These are phyloP conservation scores for Mimosa bimucronata DNA, from an alignment of 306 rosid species.

Conservation along the genomic window DNA sequence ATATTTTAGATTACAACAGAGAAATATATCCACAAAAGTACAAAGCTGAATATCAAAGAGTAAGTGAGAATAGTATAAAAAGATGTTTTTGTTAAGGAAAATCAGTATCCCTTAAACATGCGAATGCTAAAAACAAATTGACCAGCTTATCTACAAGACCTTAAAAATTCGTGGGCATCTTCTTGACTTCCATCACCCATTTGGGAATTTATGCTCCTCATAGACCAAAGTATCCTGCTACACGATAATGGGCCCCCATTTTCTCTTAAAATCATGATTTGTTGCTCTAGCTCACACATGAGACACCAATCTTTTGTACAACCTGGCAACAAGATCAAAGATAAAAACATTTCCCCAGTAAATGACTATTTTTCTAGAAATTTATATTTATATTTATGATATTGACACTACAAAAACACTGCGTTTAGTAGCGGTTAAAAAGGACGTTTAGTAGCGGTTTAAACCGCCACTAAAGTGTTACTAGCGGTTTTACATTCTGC, in stretches of 20 bases:
- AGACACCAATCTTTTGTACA: conserved; percentile 85
- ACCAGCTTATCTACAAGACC: conserved; percentile 45
- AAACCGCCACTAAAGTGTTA: too few species aligned
- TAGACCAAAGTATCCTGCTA: conserved; percentile 70
- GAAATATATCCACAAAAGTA: not conserved
- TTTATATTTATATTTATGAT: not conserved
- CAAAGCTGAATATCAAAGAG: conserved; percentile 20
- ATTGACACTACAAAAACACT: too few species aligned
- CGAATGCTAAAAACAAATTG: too few species aligned
- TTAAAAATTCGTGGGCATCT: conserved; percentile 86
- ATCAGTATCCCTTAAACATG: too few species aligned
- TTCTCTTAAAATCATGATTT: conserved; percentile 68
- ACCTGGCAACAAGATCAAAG: conserved; percentile 48
- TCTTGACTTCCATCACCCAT: conserved; percentile 93
- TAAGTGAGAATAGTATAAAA: not conserved
- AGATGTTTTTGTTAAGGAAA: too few species aligned
- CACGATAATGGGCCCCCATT: conserved; percentile 75
- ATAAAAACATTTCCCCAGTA: conserved; percentile 5
- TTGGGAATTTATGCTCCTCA: conserved; percentile 78
- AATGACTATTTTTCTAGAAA: conserved; percentile 14
- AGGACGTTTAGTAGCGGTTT: too few species aligned
- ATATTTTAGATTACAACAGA: conserved; percentile 25
- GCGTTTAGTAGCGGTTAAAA: too few species aligned
- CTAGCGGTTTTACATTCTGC: too few species aligned
- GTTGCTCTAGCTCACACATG: conserved; percentile 87